These are phyloP conservation scores for Eimeria sp. DNA, from an alignment of 169 alveolate species.

Conservation along the genomic window DNA sequence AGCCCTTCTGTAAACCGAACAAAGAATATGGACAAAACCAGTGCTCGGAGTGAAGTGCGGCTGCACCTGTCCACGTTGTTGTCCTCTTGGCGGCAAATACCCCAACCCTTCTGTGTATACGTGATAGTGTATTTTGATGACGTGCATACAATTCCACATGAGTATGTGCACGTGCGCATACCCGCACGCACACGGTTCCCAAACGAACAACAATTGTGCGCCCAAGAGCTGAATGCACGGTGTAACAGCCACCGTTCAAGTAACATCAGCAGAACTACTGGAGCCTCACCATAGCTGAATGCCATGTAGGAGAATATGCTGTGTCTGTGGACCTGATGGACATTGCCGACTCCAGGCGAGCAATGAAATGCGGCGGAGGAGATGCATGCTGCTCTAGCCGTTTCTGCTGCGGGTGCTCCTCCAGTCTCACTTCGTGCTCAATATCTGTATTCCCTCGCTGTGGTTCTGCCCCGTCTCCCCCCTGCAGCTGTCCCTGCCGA, in stretches of 20 bases:
- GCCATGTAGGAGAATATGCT: slow-evolving; percentile 7
- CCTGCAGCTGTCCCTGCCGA: slow-evolving; percentile 24
- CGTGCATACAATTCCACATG: not conserved
- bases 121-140: not conserved
- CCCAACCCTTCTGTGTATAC: not conserved
- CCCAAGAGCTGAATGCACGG: not conserved
- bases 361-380: slow-evolving; percentile 57
- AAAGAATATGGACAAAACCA: not conserved
- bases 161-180: not conserved
- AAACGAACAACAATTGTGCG: not conserved
- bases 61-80: not conserved
- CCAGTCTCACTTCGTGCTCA: not conserved
- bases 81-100: not conserved
- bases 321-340: slow-evolving; percentile 51
- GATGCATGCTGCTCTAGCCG: slow-evolving; percentile 40
- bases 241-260: not conserved
- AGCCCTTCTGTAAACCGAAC: slow-evolving; percentile 21
- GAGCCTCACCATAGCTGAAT: not conserved
- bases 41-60: not conserved
- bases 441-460: not conserved
- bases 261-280: not conserved
- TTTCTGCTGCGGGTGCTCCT: slow-evolving; percentile 16
- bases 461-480: not conserved
- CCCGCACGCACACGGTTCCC: not conserved
- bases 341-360: slow-evolving; percentile 66